Conservation (phyloP, 2,329 filamentous ascomycete species). For the Neonectria magnoliae region DNA sequence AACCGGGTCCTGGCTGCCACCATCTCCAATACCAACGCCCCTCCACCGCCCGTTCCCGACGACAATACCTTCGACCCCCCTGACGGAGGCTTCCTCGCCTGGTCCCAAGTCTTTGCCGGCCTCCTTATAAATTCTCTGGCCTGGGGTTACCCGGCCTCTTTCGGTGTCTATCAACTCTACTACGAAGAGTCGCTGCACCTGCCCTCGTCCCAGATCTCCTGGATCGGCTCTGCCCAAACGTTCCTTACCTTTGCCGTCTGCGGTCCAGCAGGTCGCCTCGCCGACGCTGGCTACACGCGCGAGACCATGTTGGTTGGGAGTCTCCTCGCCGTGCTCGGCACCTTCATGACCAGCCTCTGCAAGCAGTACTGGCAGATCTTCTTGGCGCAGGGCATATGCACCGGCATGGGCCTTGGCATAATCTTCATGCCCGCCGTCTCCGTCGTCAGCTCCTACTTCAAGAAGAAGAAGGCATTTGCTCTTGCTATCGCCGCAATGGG, state of each 20-base stretch:
- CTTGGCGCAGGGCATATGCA: slow-evolving; percentile 63
- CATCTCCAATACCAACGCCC: slow-evolving; percentile 41
- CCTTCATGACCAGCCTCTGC: slow-evolving; percentile 59
- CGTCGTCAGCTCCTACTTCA: slow-evolving; percentile 71
- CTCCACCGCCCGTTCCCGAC: slow-evolving; percentile 33
- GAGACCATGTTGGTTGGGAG: slow-evolving; percentile 53
- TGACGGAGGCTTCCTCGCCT: slow-evolving; percentile 59
- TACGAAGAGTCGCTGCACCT: slow-evolving; percentile 51
- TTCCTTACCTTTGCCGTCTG: slow-evolving; percentile 62
- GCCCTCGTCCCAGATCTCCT: slow-evolving; percentile 50
- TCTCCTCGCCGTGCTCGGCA: slow-evolving; percentile 55
- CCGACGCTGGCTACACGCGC: slow-evolving; percentile 60
- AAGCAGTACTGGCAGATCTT: slow-evolving; percentile 63
- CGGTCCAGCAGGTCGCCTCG: slow-evolving; percentile 58
- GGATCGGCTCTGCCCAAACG: slow-evolving; percentile 61
- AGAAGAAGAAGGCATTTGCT: slow-evolving; percentile 63
- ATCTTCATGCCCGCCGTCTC: slow-evolving; percentile 69
- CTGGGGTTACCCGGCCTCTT: slow-evolving; percentile 61
- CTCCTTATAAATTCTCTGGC: slow-evolving; percentile 60
- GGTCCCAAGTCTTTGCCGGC: slow-evolving; percentile 60
- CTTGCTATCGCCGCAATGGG: slow-evolving; percentile 70
- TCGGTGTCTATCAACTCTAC: slow-evolving; percentile 65
- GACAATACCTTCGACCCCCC: slow-evolving; percentile 45
- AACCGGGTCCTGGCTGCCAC: slow-evolving; percentile 28
- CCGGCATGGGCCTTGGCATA: slow-evolving; percentile 63